Evolutionary conservation across 73 alveolate species (phyloP).

Genomic region (Diophrys appendiculata): DNA sequence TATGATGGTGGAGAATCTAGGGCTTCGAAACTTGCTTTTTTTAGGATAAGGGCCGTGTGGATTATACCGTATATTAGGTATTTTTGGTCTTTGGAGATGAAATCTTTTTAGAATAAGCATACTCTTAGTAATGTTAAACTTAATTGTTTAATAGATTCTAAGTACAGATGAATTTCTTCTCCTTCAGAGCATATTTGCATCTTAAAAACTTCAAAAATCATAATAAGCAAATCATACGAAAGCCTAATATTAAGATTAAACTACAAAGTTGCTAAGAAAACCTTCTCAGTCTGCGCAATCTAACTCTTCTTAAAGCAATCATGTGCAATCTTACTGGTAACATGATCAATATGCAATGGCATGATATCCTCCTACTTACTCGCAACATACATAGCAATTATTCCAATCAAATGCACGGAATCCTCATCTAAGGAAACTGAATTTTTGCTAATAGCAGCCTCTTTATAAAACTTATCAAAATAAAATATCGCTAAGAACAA

Average conservation of each 20-base stretch:
- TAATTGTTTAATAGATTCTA: no score
- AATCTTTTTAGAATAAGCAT: neutral
- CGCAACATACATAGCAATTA: slow-evolving; percentile 73
- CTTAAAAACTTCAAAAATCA: neutral
- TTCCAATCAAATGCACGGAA: slow-evolving; percentile 68
- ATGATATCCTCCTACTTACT: slow-evolving; percentile 77
- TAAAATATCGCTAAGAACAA: slow-evolving; percentile 51
- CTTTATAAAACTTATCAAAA: slow-evolving; percentile 49
- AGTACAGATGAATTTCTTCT: neutral
- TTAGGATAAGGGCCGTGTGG: neutral
- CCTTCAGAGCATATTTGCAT: neutral
- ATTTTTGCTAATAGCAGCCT: neutral
- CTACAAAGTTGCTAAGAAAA: neutral
- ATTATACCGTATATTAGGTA: neutral
- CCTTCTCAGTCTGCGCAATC: neutral
- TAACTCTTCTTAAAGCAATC: slow-evolving; percentile 11
- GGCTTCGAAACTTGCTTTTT: neutral
- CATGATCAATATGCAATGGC: slow-evolving; percentile 59
- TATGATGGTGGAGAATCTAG: no score
- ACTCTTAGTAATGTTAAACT: neutral
- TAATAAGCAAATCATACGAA: neutral
- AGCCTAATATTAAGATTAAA: no score
- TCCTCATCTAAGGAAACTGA: neutral
- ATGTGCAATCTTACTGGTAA: slow-evolving; percentile 70
- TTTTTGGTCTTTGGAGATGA: neutral